Evolutionary conservation across 345 rosid species (phyloP), one percentile per base, ranked within the genome.

Genomic region (Linum trigynum): DNA sequence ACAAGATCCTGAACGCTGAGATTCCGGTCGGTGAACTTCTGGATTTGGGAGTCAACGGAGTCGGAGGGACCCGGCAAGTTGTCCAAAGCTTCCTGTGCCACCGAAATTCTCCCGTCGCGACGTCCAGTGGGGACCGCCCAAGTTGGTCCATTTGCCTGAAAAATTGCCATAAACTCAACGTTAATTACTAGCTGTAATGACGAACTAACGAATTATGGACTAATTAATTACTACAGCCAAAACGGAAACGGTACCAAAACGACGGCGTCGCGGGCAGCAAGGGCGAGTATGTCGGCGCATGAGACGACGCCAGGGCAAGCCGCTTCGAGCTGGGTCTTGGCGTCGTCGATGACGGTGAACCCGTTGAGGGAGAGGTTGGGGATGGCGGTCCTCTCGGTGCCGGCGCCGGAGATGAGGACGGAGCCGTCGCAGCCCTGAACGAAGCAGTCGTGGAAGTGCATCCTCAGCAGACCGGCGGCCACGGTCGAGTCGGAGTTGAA

Each of bases 101-200:
- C 74, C 3, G 94, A 82, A 32, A 72, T 69, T 59, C 67, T 62
- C 1, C 94, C 91, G 36, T 87, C 96, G 63, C 73, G 74, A 60
- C 91, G 65, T 35, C 96, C 96, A 0, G 87, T 85, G 55, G 75
- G 79, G n/a, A 89, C 89, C 0, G 81, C 76, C 77, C 91, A 91
- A 48, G 83, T 73, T 17, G 82, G 79, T 75, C 87, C 96, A 32
- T 88, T 83, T 11, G 85, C 79, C 96, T 85, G 50, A 41, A 38
- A 38, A 41, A 7, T 6, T 3, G 8, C 17, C 17, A 58, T 58
- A 3, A 58, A 32, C 3, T 23, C 32, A 23, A 23, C 32, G 1
- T 48, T 48, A 48, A 48, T 48, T 9, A 48, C 8, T 7, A 43
- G 50, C 50, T 5, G n/a, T n/a, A 41, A 41, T 41, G 6, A 41